phyloP scores from a whole-genome alignment of 2,329 filamentous ascomycete species.

The Graphilbum sp. region DNA sequence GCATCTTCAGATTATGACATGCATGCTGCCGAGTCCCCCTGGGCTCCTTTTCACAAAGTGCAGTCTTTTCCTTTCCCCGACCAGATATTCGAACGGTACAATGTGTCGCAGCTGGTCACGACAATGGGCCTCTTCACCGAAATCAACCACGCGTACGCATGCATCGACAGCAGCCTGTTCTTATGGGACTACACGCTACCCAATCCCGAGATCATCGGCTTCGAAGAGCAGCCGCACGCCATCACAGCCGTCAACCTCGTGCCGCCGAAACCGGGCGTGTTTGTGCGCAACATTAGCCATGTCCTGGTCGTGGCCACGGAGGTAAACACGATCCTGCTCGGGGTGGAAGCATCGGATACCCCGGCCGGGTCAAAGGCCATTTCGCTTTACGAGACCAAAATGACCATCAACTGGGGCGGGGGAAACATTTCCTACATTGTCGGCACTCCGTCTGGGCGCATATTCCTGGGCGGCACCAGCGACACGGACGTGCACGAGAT shows the following conservation, averaged over 20 bases:
- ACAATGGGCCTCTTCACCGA: slow-evolving; percentile 91
- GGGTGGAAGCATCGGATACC: slow-evolving; percentile 52
- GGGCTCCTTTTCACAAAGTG: slow-evolving; percentile 79
- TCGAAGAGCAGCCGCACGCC: slow-evolving; percentile 72
- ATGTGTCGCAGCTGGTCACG: slow-evolving; percentile 73
- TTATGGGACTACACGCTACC: slow-evolving; percentile 94
- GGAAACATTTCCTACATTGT: slow-evolving; percentile 63
- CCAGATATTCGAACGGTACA: slow-evolving; percentile 82
- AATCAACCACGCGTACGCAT: slow-evolving; percentile 87
- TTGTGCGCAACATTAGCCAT: slow-evolving; percentile 71
- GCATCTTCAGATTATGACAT: slow-evolving; percentile 86
- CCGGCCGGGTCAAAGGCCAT: slow-evolving; percentile 57
- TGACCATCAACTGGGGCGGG: slow-evolving; percentile 63
- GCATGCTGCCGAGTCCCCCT: slow-evolving; percentile 46
- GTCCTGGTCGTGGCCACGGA: slow-evolving; percentile 80
- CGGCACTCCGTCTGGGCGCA: slow-evolving; percentile 70
- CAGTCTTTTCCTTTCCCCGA: slow-evolving; percentile 84
- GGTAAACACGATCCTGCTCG: slow-evolving; percentile 72
- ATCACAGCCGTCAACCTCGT: slow-evolving; percentile 88
- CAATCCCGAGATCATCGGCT: slow-evolving; percentile 83
- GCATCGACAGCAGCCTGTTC: slow-evolving; percentile 90
- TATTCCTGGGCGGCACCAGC: slow-evolving; percentile 73
- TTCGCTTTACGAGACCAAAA: slow-evolving; percentile 73
- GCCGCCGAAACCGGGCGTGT: slow-evolving; percentile 71
- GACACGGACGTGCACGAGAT: slow-evolving; percentile 88